phyloP scores from a whole-genome alignment of 192 early-diverging fungal species.

The Entophlyctis helioformis region DNA sequence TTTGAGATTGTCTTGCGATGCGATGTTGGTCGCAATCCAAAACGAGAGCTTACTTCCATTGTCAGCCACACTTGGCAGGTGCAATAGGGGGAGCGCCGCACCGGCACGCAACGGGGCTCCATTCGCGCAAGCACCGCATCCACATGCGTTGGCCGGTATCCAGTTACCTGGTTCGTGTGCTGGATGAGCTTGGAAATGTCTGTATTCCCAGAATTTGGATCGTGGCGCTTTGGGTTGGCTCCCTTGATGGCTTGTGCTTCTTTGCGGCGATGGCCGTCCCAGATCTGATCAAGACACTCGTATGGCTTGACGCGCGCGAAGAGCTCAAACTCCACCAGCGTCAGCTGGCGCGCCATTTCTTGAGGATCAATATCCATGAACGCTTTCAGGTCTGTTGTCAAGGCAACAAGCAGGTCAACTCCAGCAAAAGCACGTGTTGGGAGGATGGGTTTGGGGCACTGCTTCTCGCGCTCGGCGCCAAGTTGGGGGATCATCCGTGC shows the following conservation, averaged over 20 bases:
- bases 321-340: conserved; percentile 31
- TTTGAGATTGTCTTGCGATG: conserved; percentile 26
- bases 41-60: no score
- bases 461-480: not conserved
- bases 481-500: no score
- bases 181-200: conserved; percentile 32
- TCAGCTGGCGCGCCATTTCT: conserved; percentile 42
- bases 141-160: no score
- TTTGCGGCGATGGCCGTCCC: conserved; percentile 29
- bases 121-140: no score
- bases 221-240: no score
- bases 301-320: conserved; percentile 26
- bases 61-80: no score
- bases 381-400: conserved; percentile 8
- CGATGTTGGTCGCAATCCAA: conserved; percentile 34
- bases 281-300: conserved; percentile 47
- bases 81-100: no score
- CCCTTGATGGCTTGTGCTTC: conserved; percentile 10
- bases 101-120: no score
- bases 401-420: conserved; percentile 12
- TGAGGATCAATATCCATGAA: conserved; percentile 38
- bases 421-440: conserved; percentile 7
- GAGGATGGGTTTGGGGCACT: not conserved
- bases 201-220: conserved; percentile 1
- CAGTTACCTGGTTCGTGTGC: conserved; percentile 36